Conservation (phyloP, 2,329 filamentous ascomycete species). For the Botryosphaeria dothidea region DNA sequence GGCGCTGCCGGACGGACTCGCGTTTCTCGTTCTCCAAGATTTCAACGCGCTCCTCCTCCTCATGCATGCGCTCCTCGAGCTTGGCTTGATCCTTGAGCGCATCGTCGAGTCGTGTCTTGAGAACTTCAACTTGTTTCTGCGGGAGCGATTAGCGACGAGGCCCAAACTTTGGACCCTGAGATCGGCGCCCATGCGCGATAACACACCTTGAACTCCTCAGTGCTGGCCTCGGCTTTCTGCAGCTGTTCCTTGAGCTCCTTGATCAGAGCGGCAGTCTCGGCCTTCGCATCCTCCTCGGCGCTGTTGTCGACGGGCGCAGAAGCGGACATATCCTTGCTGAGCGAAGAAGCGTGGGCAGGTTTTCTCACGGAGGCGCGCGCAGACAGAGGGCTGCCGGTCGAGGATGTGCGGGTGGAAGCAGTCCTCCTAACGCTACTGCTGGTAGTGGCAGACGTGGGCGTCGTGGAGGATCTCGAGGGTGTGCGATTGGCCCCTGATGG, state of each 20-base stretch:
- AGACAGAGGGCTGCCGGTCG: constrained; percentile 38
- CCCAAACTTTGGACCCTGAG: neutral
- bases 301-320: constrained; percentile 22
- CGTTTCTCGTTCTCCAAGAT: constrained; percentile 80
- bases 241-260: constrained; percentile 84
- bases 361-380: constrained; percentile 41
- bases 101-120: constrained; percentile 86
- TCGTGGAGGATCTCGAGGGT: constrained; percentile 30
- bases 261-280: constrained; percentile 74
- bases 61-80: constrained; percentile 84
- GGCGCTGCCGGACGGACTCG: constrained; percentile 77
- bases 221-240: constrained; percentile 73
- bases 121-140: constrained; percentile 78
- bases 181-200: neutral
- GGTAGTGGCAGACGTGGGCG: neutral
- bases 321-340: constrained; percentile 30
- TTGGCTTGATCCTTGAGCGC: constrained; percentile 78
- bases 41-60: constrained; percentile 82
- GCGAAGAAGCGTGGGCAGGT: constrained; percentile 34
- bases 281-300: constrained; percentile 66
- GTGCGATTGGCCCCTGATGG: constrained; percentile 35
- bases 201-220: constrained; percentile 62
- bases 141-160: neutral
- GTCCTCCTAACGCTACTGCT: constrained; percentile 17
- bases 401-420: constrained; percentile 18